A percentile compares a stretch with the other conserved stretches of the same genome.
phyloP scores from a whole-genome alignment of 257 asterid genomes.

The Thymus mandschuricus region DNA sequence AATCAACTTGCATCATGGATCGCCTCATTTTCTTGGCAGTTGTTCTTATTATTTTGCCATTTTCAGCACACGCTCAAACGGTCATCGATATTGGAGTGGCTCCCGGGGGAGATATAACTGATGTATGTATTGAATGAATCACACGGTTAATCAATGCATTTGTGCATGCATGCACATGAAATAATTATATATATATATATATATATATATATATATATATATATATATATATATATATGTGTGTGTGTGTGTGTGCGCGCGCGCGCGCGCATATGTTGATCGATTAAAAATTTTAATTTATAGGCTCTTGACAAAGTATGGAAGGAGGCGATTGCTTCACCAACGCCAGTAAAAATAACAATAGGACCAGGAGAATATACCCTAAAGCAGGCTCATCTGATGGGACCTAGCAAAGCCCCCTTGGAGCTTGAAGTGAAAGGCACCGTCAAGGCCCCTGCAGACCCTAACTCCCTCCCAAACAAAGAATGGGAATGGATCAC shows the following conservation, averaged over 20 bases:
- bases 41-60: not conserved
- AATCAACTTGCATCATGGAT: not conserved
- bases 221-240: too few relatives aligned
- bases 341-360: slow-evolving; percentile 18
- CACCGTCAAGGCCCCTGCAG: slow-evolving; percentile 40
- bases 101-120: not conserved
- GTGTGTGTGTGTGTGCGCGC: too few relatives aligned
- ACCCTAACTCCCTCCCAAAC: slow-evolving; percentile 23
- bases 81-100: not conserved
- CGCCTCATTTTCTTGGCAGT: not conserved
- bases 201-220: too few relatives aligned
- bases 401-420: slow-evolving; percentile 29
- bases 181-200: too few relatives aligned
- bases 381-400: slow-evolving; percentile 31
- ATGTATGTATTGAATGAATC: not conserved
- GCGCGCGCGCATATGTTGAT: too few relatives aligned
- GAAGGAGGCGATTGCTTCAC: slow-evolving; percentile 39
- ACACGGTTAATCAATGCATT: too few relatives aligned
- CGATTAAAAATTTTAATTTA: too few relatives aligned
- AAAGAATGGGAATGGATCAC: slow-evolving; percentile 48
- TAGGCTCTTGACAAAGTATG: slow-evolving; percentile 39
- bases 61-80: not conserved
- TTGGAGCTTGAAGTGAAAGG: slow-evolving; percentile 45
- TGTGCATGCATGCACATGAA: too few relatives aligned
- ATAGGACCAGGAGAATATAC: slow-evolving; percentile 32